Evolutionary conservation across 2,329 filamentous ascomycete genomes (phyloP), one percentile per base, ranked within the genome.

Genomic region (Hypoxylon sp.): DNA sequence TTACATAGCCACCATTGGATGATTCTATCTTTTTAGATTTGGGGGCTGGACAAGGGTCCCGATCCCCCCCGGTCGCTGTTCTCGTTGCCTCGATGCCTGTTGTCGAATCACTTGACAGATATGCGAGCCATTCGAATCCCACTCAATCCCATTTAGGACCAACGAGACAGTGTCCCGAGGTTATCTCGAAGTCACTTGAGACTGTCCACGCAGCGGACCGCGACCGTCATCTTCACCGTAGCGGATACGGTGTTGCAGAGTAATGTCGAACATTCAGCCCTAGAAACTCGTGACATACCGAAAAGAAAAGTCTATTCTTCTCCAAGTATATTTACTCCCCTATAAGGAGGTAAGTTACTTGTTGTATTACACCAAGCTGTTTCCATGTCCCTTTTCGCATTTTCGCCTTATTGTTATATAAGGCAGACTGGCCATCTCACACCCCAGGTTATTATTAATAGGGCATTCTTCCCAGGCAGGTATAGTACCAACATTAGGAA

Each of bases 61-160:
- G 57, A 57, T 55, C 34, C 46, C 34, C 50, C 50, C 21, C 17
- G 3, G 38, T 25, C 43, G 21, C 58, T 34, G 34, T 62, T 51
- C 43, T 63, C 62, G 55, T 50, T 46, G 61, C 46, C 36, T 55
- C 51, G 17, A 28, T 58, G 25, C 55, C 56, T 55, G n/a, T 38
- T 36, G 14, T 62, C 67, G 53, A 67, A 67, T 69, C 67, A 70
- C 61, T 70, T 70, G 67, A 67, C 58, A 59, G 28, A 61, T 30
- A 52, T 34, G 48, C 58, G 45, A 61, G 17, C 60, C 62, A 66
- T 56, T 46, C 28, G 45, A 38, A 32, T 46, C 67, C 52, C n/a
- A n/a, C 63, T 61, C 60, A 58, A 7, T 32, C 30, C 46, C 45
- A 30, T 32, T 49, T 48, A 28, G 14, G 38, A 34, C 61, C 57